Percentiles rank a stretch among this genome's conserved stretches.
Conservation (phyloP, 352 stramenopile genomes). For the Phytophthora crassamura region DNA sequence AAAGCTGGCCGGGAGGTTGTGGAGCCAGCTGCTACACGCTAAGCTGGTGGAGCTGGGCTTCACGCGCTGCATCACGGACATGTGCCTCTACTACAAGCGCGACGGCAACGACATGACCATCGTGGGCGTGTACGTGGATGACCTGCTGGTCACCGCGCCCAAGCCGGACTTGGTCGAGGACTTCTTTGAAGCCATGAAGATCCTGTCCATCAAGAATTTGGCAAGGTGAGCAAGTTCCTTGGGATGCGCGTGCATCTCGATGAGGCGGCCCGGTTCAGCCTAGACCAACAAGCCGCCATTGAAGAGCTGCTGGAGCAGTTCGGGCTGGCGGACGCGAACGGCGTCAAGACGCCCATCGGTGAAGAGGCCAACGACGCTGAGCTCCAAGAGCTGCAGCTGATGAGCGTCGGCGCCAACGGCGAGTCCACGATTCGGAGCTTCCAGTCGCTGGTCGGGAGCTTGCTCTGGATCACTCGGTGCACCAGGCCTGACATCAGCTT, state of each 20-base stretch:
- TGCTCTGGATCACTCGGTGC: conserved; percentile 37
- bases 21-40: too few relatives aligned
- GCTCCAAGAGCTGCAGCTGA: not conserved
- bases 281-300: conserved; percentile 33
- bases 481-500: conserved; percentile 39
- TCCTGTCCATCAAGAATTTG: conserved; percentile 39
- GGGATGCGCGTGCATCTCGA: conserved; percentile 37
- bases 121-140: conserved; percentile 48
- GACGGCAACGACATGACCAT: too few relatives aligned
- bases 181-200: conserved; percentile 13
- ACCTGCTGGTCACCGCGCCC: conserved; percentile 35
- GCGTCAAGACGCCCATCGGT: conserved; percentile 10
- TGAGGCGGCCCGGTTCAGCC: not conserved
- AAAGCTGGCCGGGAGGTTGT: too few relatives aligned
- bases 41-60: too few relatives aligned
- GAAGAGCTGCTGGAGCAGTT: conserved; percentile 26
- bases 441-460: conserved; percentile 38
- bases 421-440: conserved; percentile 27
- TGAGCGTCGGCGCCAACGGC: not conserved
- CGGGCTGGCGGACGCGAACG: conserved; percentile 26
- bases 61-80: too few relatives aligned
- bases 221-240: conserved; percentile 32
- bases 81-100: too few relatives aligned
- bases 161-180: not conserved
- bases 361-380: not conserved